These are phyloP conservation scores for Pseudopyricularia javanii DNA, from an alignment of 2,329 filamentous ascomycete species.

Conservation along the genomic window DNA sequence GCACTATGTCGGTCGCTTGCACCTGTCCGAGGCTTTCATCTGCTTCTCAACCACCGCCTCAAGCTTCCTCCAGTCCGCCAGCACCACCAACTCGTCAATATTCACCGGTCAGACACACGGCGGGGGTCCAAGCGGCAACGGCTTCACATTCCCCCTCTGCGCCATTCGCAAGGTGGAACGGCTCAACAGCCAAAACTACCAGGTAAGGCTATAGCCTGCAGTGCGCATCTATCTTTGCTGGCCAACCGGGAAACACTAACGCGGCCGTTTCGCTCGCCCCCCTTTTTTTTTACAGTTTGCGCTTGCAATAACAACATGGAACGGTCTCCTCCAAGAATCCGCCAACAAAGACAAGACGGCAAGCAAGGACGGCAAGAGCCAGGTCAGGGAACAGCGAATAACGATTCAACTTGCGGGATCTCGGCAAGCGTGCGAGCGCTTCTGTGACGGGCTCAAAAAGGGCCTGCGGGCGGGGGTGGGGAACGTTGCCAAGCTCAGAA, in stretches of 20 bases:
- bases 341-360: slow-evolving; percentile 32
- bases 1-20: slow-evolving; percentile 84
- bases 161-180: slow-evolving; percentile 86
- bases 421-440: slow-evolving; percentile 80
- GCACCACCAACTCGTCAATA: slow-evolving; percentile 63
- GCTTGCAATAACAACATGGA: slow-evolving; percentile 91
- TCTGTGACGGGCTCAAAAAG: slow-evolving; percentile 91
- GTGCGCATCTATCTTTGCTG: too few relatives aligned
- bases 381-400: slow-evolving; percentile 62
- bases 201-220: too few relatives aligned
- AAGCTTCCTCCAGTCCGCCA: slow-evolving; percentile 73
- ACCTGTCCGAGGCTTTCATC: slow-evolving; percentile 86
- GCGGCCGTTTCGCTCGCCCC: too few relatives aligned
- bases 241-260: too few relatives aligned
- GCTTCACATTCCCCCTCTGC: slow-evolving; percentile 87
- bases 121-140: slow-evolving; percentile 84
- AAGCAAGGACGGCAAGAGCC: slow-evolving; percentile 24
- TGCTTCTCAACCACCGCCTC: slow-evolving; percentile 93
- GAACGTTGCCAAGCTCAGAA: slow-evolving; percentile 73
- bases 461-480: slow-evolving; percentile 78
- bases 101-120: slow-evolving; percentile 92
- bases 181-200: slow-evolving; percentile 81
- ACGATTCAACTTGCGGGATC: slow-evolving; percentile 86
- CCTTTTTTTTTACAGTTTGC: slow-evolving; percentile 49
- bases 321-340: slow-evolving; percentile 49